Percentiles rank a stretch among this genome's conserved stretches.
phyloP scores from a whole-genome alignment of 305 asterid genomes.

The Rubia balearica region DNA sequence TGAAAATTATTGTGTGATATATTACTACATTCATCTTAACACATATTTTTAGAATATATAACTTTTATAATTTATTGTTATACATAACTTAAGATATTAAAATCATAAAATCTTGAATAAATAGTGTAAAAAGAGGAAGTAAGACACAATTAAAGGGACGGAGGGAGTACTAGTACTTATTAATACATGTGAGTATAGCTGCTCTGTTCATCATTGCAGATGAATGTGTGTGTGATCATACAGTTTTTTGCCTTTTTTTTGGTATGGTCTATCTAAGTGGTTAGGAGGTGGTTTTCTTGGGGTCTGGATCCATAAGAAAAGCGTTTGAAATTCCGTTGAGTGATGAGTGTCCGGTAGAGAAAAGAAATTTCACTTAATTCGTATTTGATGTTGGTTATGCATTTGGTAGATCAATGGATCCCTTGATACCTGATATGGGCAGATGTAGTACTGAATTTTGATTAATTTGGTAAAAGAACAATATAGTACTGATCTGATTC shows the following conservation, averaged over 20 bases:
- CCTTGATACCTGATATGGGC: neutral
- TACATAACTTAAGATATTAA: too few species aligned
- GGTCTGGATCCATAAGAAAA: neutral
- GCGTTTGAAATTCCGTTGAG: constrained; percentile 4
- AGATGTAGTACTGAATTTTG: neutral
- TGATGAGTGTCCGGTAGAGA: neutral
- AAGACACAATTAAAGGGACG: too few species aligned
- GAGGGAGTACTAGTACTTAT: neutral
- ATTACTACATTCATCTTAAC: too few species aligned
- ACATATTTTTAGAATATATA: too few species aligned
- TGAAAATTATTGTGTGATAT: too few species aligned
- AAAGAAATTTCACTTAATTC: neutral
- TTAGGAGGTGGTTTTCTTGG: too few species aligned
- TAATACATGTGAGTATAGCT: neutral
- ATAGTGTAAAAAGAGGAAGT: too few species aligned
- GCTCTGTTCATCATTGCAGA: neutral
- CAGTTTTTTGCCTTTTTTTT: neutral
- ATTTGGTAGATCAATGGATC: neutral
- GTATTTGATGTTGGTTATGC: neutral
- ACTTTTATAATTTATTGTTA: too few species aligned
- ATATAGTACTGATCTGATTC: neutral
- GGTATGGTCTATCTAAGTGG: neutral
- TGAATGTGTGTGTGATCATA: neutral
- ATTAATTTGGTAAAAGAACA: neutral
- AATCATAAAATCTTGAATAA: too few species aligned